Evolutionary conservation across 2,329 filamentous ascomycete species (phyloP).

Genomic region (Ophiostoma pallidulum): DNA sequence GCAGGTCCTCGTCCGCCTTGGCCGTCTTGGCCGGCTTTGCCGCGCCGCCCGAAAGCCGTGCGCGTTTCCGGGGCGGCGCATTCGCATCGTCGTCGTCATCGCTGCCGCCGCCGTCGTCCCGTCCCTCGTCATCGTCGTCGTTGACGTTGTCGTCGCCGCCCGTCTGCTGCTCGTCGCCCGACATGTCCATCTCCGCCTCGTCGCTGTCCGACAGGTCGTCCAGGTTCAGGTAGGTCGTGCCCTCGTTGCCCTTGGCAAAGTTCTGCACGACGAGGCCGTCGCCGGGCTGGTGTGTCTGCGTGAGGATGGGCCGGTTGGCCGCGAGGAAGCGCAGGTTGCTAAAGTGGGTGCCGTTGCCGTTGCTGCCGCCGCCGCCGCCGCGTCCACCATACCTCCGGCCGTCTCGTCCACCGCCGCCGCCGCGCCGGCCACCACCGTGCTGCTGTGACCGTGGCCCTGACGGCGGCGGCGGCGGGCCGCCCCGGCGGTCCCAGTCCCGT

Average conservation of each 20-base stretch:
- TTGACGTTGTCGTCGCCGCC: background rate
- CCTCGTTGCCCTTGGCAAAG: slow-evolving; percentile 35
- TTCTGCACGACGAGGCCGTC: slow-evolving; percentile 32
- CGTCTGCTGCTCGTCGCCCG: slow-evolving; percentile 30
- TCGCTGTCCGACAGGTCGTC: slow-evolving; percentile 54
- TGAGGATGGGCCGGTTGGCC: slow-evolving; percentile 42
- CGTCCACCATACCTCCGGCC: slow-evolving; percentile 4
- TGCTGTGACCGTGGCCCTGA: slow-evolving; percentile 12
- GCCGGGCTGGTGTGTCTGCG: slow-evolving; percentile 26
- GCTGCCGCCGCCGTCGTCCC: background rate
- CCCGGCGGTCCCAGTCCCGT: slow-evolving; percentile 6
- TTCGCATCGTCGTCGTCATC: slow-evolving; percentile 27
- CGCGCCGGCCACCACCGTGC: background rate
- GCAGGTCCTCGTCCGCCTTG: background rate
- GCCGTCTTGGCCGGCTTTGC: no score
- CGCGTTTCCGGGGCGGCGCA: slow-evolving; percentile 15
- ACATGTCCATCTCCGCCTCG: slow-evolving; percentile 56
- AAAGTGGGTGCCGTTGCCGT: slow-evolving; percentile 2
- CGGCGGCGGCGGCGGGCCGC: background rate
- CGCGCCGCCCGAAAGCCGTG: slow-evolving; percentile 2
- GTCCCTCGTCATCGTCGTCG: slow-evolving; percentile 23
- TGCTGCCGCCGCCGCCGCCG: background rate
- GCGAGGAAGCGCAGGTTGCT: slow-evolving; percentile 28
- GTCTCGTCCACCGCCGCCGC: slow-evolving; percentile 6
- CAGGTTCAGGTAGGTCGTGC: slow-evolving; percentile 43